Base-by-base conservation (phyloP, 1,284 basidiomycete species). In the Xerocomus nothofagi region DNA sequence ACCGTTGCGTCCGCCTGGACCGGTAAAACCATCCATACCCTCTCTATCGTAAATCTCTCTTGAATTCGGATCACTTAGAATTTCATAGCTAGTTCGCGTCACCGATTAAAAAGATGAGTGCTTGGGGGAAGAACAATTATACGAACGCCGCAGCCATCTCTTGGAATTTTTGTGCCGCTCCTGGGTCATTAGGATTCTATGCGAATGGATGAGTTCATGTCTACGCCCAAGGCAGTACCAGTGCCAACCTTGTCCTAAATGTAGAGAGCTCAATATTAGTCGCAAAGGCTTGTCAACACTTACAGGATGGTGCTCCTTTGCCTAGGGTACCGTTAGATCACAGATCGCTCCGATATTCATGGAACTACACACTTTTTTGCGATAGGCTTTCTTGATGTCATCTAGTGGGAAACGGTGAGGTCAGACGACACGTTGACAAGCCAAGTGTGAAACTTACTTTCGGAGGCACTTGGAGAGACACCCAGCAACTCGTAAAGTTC, bases 351-450 rank as follows among this genome's bases (percentile, higher is more conserved):
- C 21, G 44, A 54, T 31, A 49, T 33, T 20, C 27, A 26, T 40
- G 37, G 40, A n/a, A 54, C 44, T 44, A 48, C 59, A 47, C 62
- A 88, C 91, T 84, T 93, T 93, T 74, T 82, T 88, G 66, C 88
- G 86, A 67, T 97, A 97, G 6, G 93, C 93, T 66, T 89, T 91
- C 72, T 94, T 95, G 65, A 97, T 91, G 58, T 96, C 91, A 57
- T 74, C 89, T 90, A 26, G 59, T 29, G 36, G 42, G 54, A 41
- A 44, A 26, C 24, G 8, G 17, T 59, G 52, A 56, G 56, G 26
- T 27, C 26, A 27, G 46, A 44, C 39, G 41, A 38, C 31, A n/a
- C 27, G 10, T 41, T 43, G 46, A 17, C 45, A 39, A 53, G 32
- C 30, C 31, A 45, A 23, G 30, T 26, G 14, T 42, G 41, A 38